A percentile compares a stretch with the other conserved stretches of the same genome.
Conservation (phyloP, 2,329 filamentous ascomycete species). For the Hypoxylon sp. region DNA sequence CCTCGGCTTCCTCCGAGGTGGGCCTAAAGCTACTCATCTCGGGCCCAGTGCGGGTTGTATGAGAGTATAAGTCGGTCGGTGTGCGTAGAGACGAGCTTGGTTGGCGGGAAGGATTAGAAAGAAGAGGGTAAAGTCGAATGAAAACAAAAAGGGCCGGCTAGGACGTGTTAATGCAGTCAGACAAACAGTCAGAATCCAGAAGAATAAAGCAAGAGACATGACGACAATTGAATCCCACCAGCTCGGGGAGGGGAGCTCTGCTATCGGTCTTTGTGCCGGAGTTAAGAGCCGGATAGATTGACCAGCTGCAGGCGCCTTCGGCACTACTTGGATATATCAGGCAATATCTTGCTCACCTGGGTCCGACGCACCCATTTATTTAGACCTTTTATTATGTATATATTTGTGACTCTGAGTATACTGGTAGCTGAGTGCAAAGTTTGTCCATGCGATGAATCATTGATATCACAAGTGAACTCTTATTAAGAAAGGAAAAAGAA, state of each 20-base stretch:
- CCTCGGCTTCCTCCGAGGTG: conserved; percentile 32
- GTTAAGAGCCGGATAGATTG: conserved; percentile 13
- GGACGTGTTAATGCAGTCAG: conserved; percentile 4
- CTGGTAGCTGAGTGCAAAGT: not conserved
- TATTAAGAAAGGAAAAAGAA: too few relatives aligned
- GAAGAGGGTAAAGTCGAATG: not conserved
- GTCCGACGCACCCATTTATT: too few relatives aligned
- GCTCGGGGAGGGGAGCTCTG: conserved; percentile 18
- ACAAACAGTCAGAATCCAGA: not conserved
- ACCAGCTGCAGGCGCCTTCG: too few relatives aligned
- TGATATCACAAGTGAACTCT: not conserved
- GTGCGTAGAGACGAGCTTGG: not conserved
- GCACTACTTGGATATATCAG: too few relatives aligned
- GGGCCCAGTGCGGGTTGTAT: not conserved
- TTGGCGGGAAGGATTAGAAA: not conserved
- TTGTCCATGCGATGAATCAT: too few relatives aligned
- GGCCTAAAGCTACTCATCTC: conserved; percentile 39
- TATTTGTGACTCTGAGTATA: too few relatives aligned
- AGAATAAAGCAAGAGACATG: conserved; percentile 27
- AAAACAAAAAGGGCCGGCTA: conserved; percentile 18
- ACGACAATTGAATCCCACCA: conserved; percentile 31
- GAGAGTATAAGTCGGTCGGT: too few relatives aligned
- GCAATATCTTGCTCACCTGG: too few relatives aligned
- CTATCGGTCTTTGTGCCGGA: conserved; percentile 31
- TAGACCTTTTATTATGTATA: too few relatives aligned